Evolutionary conservation across 2,329 filamentous ascomycete species (phyloP), one percentile per base, ranked within the genome.

Genomic region (Aspergillus awamori): DNA sequence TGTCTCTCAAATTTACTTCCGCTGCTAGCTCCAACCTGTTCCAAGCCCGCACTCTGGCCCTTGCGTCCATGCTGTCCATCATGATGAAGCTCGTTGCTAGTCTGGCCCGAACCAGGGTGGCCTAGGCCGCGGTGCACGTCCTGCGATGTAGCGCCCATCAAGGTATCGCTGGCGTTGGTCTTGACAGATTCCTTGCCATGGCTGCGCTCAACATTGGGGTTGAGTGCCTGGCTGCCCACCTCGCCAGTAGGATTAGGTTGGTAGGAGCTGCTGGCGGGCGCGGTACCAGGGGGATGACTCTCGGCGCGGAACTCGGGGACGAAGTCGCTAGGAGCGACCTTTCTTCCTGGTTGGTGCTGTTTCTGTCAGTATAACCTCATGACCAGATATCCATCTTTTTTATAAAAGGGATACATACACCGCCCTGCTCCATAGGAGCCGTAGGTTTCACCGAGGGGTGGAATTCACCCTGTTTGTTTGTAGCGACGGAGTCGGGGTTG

Each of bases 271-370:
- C 76, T 72, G 1, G 75, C 64, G 1, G 89, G 89, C 0, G 89
- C 89, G 3, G 85, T 84, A 61, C 89, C 89, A 0, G 88, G 76
- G 0, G 87, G 82, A 38, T 87, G 76, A 1, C 82, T 83, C 72
- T 92, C 66, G 24, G 85, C 83, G 68, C 83, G 79, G 79, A 90
- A 92, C 70, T 90, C 88, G 20, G 86, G 86, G 11, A 76, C 87
- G 66, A 86, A 85, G 64, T 81, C 78, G 11, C 68, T 65, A n/a
- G 74, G 74, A 69, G 84, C 84, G 60, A 86, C 82, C 63, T 85
- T 82, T 67, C 82, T 79, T 56, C 89, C 89, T 3, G 84, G 83
- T 70, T 86, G 81, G 75, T 92, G 89, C 87, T 90, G 66, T 6
- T 56, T 60, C 69, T 63, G 66, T 60, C 36, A 54, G 11, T n/a